These are phyloP conservation scores for Zoysia pacifica DNA, from an alignment of 176 grass and related monocot genomes.

Conservation along the genomic window DNA sequence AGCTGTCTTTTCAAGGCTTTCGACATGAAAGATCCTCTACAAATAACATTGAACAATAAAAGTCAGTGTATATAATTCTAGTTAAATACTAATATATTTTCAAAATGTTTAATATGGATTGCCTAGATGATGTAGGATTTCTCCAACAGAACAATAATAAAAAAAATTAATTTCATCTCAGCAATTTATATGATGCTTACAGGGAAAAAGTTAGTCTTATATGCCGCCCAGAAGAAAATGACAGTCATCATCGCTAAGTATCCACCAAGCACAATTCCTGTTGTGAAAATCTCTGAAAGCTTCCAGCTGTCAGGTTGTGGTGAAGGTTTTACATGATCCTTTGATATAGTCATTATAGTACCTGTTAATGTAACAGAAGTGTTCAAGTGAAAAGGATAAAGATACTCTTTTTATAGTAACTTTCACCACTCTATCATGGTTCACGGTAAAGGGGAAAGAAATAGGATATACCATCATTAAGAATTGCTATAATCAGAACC, in stretches of 20 bases:
- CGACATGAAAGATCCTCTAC: conserved; percentile 62
- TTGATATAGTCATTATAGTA: conserved; percentile 34
- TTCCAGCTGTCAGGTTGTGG: conserved; percentile 52
- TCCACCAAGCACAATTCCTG: conserved; percentile 46
- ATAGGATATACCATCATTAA: conserved; percentile 43
- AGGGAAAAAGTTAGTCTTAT: conserved; percentile 73
- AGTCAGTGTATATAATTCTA: neutral
- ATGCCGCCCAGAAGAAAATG: conserved; percentile 57
- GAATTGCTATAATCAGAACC: conserved; percentile 71
- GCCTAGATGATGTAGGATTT: neutral
- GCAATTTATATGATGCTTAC: conserved; percentile 22
- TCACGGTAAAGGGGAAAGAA: neutral
- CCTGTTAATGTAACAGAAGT: conserved; percentile 19
- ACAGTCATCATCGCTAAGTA: conserved; percentile 57
- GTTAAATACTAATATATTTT: neutral
- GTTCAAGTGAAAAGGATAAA: neutral
- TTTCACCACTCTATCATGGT: neutral
- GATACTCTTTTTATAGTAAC: neutral
- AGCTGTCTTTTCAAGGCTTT: conserved; percentile 73
- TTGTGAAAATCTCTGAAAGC: conserved; percentile 50
- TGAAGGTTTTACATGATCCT: conserved; percentile 51
- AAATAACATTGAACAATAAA: conserved; percentile 4
- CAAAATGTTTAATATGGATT: neutral
- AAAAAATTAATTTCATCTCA: neutral
- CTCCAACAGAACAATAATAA: neutral